These are phyloP conservation scores for Mimosa bimucronata DNA, from an alignment of 306 rosid genomes.

Conservation along the genomic window DNA sequence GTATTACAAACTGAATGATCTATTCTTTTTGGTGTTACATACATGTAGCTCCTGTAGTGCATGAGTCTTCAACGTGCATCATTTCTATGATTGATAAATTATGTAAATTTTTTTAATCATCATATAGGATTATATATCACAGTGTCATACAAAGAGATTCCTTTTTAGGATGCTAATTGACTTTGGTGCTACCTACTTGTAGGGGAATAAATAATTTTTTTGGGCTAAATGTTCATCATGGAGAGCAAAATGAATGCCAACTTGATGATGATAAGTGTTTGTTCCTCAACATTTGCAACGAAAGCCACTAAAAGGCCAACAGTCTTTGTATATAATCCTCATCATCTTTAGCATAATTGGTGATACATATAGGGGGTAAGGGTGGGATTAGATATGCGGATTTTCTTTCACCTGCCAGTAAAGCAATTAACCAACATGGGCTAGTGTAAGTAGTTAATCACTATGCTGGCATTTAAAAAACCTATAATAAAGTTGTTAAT, in stretches of 20 bases:
- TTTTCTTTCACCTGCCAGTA: slow-evolving; percentile 8
- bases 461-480: too few relatives aligned
- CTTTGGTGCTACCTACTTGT: too few relatives aligned
- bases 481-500: too few relatives aligned
- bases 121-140: slow-evolving; percentile 13
- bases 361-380: background rate
- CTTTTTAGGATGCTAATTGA: slow-evolving; percentile 28
- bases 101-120: slow-evolving; percentile 34
- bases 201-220: too few relatives aligned
- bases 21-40: slow-evolving; percentile 52
- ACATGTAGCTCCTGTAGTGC: slow-evolving; percentile 55
- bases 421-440: slow-evolving; percentile 19
- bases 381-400: background rate
- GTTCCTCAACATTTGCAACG: too few relatives aligned
- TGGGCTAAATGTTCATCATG: too few relatives aligned
- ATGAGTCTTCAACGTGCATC: slow-evolving; percentile 55
- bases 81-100: slow-evolving; percentile 52
- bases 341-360: background rate
- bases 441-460: too few relatives aligned
- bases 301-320: too few relatives aligned
- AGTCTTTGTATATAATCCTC: too few relatives aligned
- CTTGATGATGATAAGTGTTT: too few relatives aligned
- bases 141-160: background rate
- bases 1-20: slow-evolving; percentile 36
- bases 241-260: too few relatives aligned